Conservation (phyloP, 345 rosid genomes). For the Eucalyptus tenuipes region DNA sequence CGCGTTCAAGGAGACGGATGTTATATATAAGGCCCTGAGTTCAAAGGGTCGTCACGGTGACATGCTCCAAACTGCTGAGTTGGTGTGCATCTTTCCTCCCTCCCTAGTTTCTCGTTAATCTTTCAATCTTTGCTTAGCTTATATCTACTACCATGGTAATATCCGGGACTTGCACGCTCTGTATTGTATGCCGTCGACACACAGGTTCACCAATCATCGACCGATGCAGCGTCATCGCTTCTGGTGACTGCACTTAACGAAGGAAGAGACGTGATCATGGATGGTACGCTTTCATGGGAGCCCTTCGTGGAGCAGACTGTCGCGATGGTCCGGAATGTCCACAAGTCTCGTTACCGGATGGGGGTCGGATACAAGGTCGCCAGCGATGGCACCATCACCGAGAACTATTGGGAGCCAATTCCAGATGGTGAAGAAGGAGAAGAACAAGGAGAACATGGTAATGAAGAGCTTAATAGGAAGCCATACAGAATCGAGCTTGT, state of each 20-base stretch:
- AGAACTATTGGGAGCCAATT: slow-evolving; percentile 60
- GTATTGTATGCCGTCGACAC: neutral
- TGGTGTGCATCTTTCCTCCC: slow-evolving; percentile 20
- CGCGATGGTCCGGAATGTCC: slow-evolving; percentile 78
- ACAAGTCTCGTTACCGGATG: slow-evolving; percentile 61
- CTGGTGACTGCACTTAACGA: slow-evolving; percentile 89
- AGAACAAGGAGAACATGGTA: slow-evolving; percentile 14
- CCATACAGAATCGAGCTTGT: slow-evolving; percentile 77
- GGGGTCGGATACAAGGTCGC: slow-evolving; percentile 66
- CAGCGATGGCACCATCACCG: slow-evolving; percentile 46
- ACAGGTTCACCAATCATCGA: slow-evolving; percentile 87
- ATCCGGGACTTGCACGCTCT: neutral
- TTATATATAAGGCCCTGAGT: slow-evolving; percentile 69
- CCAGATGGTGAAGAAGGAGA: slow-evolving; percentile 21
- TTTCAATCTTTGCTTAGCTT: neutral
- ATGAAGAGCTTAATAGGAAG: slow-evolving; percentile 20
- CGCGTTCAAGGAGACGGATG: slow-evolving; percentile 92
- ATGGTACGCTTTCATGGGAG: slow-evolving; percentile 86
- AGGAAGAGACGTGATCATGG: slow-evolving; percentile 96
- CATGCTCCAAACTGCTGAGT: slow-evolving; percentile 79
- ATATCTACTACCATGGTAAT: neutral
- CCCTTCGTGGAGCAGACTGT: slow-evolving; percentile 87
- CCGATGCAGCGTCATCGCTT: slow-evolving; percentile 79
- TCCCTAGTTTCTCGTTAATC: neutral
- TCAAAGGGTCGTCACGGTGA: slow-evolving; percentile 68